phyloP scores from a whole-genome alignment of 352 stramenopile species.

The Globisporangium spiculum region DNA sequence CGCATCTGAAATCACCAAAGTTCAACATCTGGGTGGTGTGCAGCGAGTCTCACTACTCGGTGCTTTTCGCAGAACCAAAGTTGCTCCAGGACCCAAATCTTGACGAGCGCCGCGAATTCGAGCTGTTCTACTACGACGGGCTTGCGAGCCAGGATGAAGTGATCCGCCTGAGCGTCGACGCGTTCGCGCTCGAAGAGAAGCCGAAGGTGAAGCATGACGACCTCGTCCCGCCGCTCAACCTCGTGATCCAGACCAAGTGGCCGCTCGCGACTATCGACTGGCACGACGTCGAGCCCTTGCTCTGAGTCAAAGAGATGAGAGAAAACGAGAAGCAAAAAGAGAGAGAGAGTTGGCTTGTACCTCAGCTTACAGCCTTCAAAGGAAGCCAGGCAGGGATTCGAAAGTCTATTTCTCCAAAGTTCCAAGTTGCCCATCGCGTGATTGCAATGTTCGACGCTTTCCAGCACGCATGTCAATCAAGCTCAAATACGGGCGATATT shows the following conservation, averaged over 20 bases:
- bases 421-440: neutral
- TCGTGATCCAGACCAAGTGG: slow-evolving; percentile 91
- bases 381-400: neutral
- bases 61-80: slow-evolving; percentile 63
- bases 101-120: slow-evolving; percentile 35
- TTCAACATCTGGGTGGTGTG: slow-evolving; percentile 90
- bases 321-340: neutral
- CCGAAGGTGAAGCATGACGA: slow-evolving; percentile 42
- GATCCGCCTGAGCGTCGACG: slow-evolving; percentile 62
- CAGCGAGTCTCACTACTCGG: slow-evolving; percentile 92
- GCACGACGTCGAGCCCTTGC: slow-evolving; percentile 84
- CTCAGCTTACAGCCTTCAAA: neutral
- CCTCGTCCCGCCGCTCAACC: slow-evolving; percentile 81
- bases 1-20: slow-evolving; percentile 67
- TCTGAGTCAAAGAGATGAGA: slow-evolving; percentile 33
- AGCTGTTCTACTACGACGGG: slow-evolving; percentile 89
- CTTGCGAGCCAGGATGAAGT: slow-evolving; percentile 88
- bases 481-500: neutral
- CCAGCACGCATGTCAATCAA: neutral
- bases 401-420: neutral
- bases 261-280: slow-evolving; percentile 71
- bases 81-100: slow-evolving; percentile 24
- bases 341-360: neutral
- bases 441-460: neutral
- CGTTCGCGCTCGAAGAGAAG: slow-evolving; percentile 26